Conservation (phyloP, 768 basidiomycete species). For the Sarcomyxa edulis region DNA sequence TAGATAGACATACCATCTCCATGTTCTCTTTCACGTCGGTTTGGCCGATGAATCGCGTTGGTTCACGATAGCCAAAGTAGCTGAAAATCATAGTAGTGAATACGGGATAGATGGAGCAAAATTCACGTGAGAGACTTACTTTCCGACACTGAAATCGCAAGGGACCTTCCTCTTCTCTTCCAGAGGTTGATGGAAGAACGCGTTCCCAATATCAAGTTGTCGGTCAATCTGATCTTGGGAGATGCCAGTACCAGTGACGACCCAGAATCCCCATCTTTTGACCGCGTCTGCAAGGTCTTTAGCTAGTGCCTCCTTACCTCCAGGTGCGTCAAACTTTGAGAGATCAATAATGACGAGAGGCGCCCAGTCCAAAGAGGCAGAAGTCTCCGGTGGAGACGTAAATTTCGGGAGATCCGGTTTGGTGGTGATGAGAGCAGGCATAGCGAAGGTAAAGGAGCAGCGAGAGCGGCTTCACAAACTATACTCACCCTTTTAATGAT, state of each 20-base stretch:
- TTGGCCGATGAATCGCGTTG: conserved; percentile 24
- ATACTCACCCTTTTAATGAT: too few relatives aligned
- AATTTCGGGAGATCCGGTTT: conserved; percentile 8
- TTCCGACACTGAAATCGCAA: conserved; percentile 27
- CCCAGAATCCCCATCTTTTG: conserved; percentile 35
- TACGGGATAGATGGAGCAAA: too few relatives aligned
- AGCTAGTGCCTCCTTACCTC: conserved; percentile 25
- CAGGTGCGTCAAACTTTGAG: conserved; percentile 22
- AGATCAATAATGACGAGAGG: conserved; percentile 34
- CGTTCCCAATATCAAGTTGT: conserved; percentile 29
- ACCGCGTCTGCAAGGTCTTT: conserved; percentile 30
- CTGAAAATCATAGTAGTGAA: conserved; percentile 8
- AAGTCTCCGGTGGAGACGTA: conserved; percentile 16
- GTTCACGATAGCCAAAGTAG: conserved; percentile 31
- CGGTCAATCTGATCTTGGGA: conserved; percentile 27
- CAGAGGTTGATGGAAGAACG: conserved; percentile 28
- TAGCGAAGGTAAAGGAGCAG: too few relatives aligned
- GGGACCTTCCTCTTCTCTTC: conserved; percentile 26
- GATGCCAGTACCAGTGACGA: conserved; percentile 33
- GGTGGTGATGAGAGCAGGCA: conserved; percentile 1
- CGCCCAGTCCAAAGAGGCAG: conserved; percentile 24
- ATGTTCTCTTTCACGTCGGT: conserved; percentile 31
- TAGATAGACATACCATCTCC: conserved; percentile 18
- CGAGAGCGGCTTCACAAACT: too few relatives aligned
- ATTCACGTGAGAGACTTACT: conserved; percentile 13